A percentile compares a stretch with the other conserved stretches of the same genome.
These are phyloP conservation scores for Hypholoma sublateritium DNA, from an alignment of 768 basidiomycete genomes.

Conservation along the genomic window DNA sequence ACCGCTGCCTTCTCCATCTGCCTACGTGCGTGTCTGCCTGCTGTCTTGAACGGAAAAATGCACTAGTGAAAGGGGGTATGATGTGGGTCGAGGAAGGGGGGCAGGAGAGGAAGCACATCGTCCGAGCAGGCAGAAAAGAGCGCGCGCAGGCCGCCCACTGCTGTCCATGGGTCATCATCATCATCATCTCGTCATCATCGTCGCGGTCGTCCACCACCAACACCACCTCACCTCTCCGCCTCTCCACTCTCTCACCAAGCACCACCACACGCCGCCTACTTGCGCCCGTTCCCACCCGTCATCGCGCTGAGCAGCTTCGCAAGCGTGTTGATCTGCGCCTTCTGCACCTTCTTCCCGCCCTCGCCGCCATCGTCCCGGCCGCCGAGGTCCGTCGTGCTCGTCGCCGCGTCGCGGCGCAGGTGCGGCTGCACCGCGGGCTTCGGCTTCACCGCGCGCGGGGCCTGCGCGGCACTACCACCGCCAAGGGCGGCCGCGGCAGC, in stretches of 20 bases:
- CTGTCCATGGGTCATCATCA: slow-evolving; percentile 15
- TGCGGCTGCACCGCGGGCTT: slow-evolving; percentile 19
- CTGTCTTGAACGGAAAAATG: neutral
- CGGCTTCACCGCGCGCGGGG: neutral
- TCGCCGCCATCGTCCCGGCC: slow-evolving; percentile 43
- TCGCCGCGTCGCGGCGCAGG: slow-evolving; percentile 62
- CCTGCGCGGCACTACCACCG: too few species aligned
- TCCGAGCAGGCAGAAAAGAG: slow-evolving; percentile 3
- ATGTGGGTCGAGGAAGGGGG: slow-evolving; percentile 1
- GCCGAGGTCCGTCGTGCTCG: slow-evolving; percentile 72
- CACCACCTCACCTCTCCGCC: neutral
- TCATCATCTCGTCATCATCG: slow-evolving; percentile 12
- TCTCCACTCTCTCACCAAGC: slow-evolving; percentile 8
- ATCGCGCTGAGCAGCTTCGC: slow-evolving; percentile 90
- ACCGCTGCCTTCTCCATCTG: neutral
- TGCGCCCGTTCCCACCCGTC: slow-evolving; percentile 42
- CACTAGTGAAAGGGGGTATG: too few species aligned
- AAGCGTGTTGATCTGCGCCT: slow-evolving; percentile 85
- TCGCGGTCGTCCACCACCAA: slow-evolving; percentile 4
- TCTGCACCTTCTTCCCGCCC: slow-evolving; percentile 76
- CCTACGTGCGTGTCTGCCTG: slow-evolving; percentile 1
- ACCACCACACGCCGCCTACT: neutral
- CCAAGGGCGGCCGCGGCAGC: too few species aligned
- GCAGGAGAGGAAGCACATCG: neutral
- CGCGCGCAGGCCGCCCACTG: neutral